These are phyloP conservation scores for Dothistroma pini DNA, from an alignment of 2,329 filamentous ascomycete genomes.

Conservation along the genomic window DNA sequence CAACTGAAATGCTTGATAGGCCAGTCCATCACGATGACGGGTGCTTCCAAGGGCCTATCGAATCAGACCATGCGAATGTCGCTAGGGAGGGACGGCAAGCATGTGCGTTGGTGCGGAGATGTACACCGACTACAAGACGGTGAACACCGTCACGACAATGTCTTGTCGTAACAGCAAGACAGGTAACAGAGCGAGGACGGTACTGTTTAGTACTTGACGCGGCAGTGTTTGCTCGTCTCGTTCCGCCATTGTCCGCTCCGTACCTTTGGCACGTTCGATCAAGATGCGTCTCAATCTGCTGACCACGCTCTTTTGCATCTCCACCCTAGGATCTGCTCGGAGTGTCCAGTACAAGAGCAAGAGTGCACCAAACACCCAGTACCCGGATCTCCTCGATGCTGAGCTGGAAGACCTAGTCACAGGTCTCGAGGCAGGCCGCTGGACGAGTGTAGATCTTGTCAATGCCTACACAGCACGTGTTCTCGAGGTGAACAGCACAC, in stretches of 20 bases:
- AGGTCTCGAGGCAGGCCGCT: conserved; percentile 50
- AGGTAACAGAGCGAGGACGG: background rate
- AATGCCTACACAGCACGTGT: conserved; percentile 53
- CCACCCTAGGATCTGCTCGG: background rate
- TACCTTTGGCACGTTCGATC: background rate
- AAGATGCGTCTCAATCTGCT: background rate
- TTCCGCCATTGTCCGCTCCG: background rate
- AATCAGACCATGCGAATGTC: background rate
- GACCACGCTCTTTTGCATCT: background rate
- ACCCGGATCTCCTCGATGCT: conserved; percentile 48
- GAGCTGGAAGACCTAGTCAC: conserved; percentile 49
- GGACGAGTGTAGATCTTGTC: conserved; percentile 57
- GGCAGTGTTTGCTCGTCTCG: background rate
- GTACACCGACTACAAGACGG: background rate
- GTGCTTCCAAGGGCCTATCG: background rate
- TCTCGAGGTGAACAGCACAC: conserved; percentile 49
- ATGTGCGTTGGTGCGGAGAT: background rate
- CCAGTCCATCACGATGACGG: background rate
- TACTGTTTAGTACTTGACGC: background rate
- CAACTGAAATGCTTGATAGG: background rate
- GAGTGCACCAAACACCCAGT: background rate
- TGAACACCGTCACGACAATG: background rate
- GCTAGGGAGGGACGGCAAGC: background rate
- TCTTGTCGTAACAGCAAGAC: background rate
- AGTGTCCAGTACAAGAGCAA: background rate